Evolutionary conservation across 768 basidiomycete species (phyloP), one percentile per base, ranked within the genome.

Genomic region (Pulveroboletus sp.): DNA sequence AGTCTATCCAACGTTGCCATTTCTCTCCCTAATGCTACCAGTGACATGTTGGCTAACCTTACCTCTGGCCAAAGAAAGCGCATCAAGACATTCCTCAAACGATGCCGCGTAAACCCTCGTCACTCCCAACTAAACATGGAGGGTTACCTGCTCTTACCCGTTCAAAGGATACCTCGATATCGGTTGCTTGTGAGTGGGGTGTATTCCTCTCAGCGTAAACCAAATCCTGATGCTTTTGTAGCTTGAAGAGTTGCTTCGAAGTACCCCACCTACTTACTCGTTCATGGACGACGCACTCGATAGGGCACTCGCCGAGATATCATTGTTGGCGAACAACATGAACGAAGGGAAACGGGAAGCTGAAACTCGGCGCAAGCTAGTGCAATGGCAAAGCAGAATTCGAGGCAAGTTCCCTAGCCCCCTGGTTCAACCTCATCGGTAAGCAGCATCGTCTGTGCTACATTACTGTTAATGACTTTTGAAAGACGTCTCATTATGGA

Each of bases 351-450:
- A 97, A 68, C 83, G 96, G 2, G 94, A 97, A 58, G 80, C 92
- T 2, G 96, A 99, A 70, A 93, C 90, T 2, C 78, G 96, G 19
- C 79, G 85, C 39, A 89, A 92, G 63, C 81, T 98, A 22, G 89
- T 97, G 16, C 83, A 88, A 62, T 93, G 89, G 90, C 92, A 93
- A 70, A 62, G 83, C 30, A 78, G 91, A 58, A 97, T 99, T 60
- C 78, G 86, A 32, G 90, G 92, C 17, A 89, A 82, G 63, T 97
- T 96, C 68, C 93, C 93, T 8, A 94, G 92, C 51, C 94, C 96
- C n/a, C 74, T 99, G 31, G 96, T 99, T 30, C 96, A 98, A 67
- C 96, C 96, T 8, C 96, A 99, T 72, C 83, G 91, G 89, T 91
- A 62, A 63, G 78, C 59, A 27, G 13, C 22, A 14, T 30, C 20